phyloP scores from a whole-genome alignment of 345 rosid genomes.

The Eucalyptus melliodora region DNA sequence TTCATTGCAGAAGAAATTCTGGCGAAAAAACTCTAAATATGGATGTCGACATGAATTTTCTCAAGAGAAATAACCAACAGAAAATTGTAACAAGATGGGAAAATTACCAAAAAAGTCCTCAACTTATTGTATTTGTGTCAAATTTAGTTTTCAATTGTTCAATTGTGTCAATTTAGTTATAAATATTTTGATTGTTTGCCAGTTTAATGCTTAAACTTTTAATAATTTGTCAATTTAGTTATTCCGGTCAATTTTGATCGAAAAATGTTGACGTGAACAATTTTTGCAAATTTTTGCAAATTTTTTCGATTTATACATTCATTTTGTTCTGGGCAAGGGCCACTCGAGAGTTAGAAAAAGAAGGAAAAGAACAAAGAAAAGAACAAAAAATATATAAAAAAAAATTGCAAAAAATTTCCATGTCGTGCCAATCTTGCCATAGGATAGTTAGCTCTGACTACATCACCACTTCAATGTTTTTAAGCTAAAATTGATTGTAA shows the following conservation, averaged over 20 bases:
- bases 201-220: not conserved
- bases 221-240: not conserved
- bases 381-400: no score
- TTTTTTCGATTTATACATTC: not conserved
- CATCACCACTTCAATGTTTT: not conserved
- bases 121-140: not conserved
- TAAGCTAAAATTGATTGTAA: not conserved
- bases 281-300: not conserved
- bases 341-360: not conserved
- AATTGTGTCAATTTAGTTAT: not conserved
- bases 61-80: not conserved
- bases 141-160: fast-evolving
- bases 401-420: no score
- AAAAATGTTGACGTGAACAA: not conserved
- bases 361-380: no score
- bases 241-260: not conserved
- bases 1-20: no score
- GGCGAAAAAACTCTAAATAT: not conserved
- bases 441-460: not conserved
- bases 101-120: not conserved
- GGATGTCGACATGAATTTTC: not conserved
- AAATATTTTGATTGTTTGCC: not conserved
- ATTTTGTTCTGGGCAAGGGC: not conserved
- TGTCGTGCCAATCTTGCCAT: not conserved
- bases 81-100: not conserved